Conservation (phyloP, 768 basidiomycete species). For the Boletellus sp. region DNA sequence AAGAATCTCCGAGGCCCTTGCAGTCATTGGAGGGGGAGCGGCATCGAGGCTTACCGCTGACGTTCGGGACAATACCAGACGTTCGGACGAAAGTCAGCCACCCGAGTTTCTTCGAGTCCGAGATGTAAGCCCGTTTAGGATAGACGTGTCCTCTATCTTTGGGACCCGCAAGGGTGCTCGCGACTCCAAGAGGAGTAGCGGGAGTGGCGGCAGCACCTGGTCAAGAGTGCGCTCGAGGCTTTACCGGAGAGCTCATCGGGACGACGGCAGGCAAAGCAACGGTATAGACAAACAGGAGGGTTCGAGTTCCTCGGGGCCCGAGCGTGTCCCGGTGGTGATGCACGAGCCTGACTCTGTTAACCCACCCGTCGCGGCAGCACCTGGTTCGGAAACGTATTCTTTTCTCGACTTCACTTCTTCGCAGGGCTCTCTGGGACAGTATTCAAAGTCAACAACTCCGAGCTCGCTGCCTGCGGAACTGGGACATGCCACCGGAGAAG, state of each 20-base stretch:
- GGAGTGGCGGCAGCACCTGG: conserved; percentile 26
- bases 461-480: conserved; percentile 27
- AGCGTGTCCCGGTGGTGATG: conserved; percentile 32
- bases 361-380: conserved; percentile 20
- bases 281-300: conserved; percentile 17
- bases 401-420: conserved; percentile 32
- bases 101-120: conserved; percentile 35
- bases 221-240: conserved; percentile 30
- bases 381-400: conserved; percentile 31
- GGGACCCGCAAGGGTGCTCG: conserved; percentile 13
- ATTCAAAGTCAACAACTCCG: conserved; percentile 26
- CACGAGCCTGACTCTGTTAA: conserved; percentile 17
- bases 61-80: conserved; percentile 5
- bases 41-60: conserved; percentile 3
- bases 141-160: conserved; percentile 37
- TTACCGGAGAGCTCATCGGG: conserved; percentile 29
- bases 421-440: conserved; percentile 18
- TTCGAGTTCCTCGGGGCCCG: conserved; percentile 24
- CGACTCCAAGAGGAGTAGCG: conserved; percentile 22
- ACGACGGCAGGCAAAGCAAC: conserved; percentile 24
- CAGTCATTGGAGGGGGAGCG: not conserved
- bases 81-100: conserved; percentile 3
- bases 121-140: conserved; percentile 44
- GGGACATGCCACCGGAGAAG: conserved; percentile 17
- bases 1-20: conserved; percentile 35